Conservation (phyloP, 306 rosid species). For the Trichosanthes cucumerina region DNA sequence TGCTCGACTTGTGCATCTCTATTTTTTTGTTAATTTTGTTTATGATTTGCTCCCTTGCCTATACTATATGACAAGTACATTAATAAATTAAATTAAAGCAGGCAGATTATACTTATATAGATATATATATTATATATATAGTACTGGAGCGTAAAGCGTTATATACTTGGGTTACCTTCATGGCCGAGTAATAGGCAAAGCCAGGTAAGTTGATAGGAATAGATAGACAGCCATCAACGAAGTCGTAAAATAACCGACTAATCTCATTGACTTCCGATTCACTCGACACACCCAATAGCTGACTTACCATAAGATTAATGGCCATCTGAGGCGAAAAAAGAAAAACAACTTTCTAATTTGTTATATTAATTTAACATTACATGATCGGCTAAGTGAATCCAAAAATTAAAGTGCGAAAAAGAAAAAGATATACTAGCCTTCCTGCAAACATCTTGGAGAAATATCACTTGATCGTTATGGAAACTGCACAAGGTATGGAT, state of each 20-base stretch:
- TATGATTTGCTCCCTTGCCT: slow-evolving; percentile 83
- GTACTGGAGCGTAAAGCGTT: too few species aligned
- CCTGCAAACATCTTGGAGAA: slow-evolving; percentile 79
- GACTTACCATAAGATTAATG: slow-evolving; percentile 82
- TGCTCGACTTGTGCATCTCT: slow-evolving; percentile 36
- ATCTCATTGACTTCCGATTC: slow-evolving; percentile 70
- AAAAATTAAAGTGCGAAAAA: not conserved
- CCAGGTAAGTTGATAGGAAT: slow-evolving; percentile 60
- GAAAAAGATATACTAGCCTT: slow-evolving; percentile 30
- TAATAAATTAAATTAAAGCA: too few species aligned
- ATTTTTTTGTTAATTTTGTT: slow-evolving; percentile 55
- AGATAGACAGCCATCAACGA: slow-evolving; percentile 86
- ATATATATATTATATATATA: too few species aligned
- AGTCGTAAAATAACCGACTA: slow-evolving; percentile 71
- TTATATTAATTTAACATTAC: too few species aligned
- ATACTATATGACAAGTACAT: not conserved
- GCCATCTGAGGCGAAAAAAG: slow-evolving; percentile 34
- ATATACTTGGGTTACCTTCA: slow-evolving; percentile 45
- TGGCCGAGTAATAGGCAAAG: slow-evolving; percentile 64
- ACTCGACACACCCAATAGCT: slow-evolving; percentile 60
- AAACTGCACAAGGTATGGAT: slow-evolving; percentile 45
- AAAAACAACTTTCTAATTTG: too few species aligned
- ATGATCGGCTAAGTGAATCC: too few species aligned
- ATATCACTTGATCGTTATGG: slow-evolving; percentile 44
- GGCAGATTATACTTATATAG: too few species aligned